Evolutionary conservation across 2,329 filamentous ascomycete species (phyloP).

Genomic region (Cladosporium sp.): DNA sequence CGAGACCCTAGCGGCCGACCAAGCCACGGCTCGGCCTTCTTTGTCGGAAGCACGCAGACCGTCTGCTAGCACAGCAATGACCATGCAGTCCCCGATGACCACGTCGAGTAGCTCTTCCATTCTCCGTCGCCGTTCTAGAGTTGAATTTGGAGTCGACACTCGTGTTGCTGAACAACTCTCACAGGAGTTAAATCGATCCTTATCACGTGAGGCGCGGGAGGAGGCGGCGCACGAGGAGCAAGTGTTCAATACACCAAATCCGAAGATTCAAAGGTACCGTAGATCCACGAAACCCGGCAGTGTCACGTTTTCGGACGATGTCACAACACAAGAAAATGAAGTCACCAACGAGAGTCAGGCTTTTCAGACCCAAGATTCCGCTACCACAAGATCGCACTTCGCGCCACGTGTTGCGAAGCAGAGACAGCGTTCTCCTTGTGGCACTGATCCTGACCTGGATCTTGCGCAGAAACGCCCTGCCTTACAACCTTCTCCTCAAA

Average conservation of each 20-base stretch:
- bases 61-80: neutral
- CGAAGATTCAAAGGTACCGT: neutral
- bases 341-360: neutral
- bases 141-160: conserved; percentile 5
- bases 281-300: neutral
- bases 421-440: neutral
- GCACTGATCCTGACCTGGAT: neutral
- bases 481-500: conserved; percentile 7
- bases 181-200: conserved; percentile 4
- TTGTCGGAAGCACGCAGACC: neutral
- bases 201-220: conserved; percentile 1
- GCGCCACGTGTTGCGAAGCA: neutral
- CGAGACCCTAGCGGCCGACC: no score
- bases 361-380: neutral
- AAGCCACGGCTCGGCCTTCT: no score
- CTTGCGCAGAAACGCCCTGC: neutral
- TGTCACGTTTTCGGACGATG: neutral
- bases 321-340: neutral
- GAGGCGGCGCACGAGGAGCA: neutral
- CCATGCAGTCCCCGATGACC: conserved; percentile 1
- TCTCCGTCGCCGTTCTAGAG: neutral
- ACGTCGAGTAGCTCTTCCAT: neutral
- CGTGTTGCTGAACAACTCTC: conserved; percentile 5
- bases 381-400: neutral
- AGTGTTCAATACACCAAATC: conserved; percentile 7